Evolutionary conservation across 805 yeast genomes (phyloP), one percentile per base, ranked within the genome.

Genomic region (Candida namnaoensis): DNA sequence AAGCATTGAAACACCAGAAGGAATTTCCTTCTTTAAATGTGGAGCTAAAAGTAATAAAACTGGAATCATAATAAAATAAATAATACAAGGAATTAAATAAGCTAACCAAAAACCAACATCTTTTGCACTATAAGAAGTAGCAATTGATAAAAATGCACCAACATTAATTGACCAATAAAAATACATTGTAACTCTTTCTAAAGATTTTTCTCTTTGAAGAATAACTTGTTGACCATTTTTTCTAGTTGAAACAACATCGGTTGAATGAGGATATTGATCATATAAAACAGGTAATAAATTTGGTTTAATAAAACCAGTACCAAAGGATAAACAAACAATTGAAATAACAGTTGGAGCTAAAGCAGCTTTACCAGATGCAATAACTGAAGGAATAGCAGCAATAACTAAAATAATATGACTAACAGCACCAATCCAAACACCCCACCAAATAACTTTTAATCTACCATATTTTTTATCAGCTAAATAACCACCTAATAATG

Each of bases 221-320:
- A 82, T 76, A 32, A 83, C 90, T 38, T 71, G 69, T 54, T 78
- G 80, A 43, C 95, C 95, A 26, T 68, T 56, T 48, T 73, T 71
- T 43, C 72, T 64, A 4, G 72, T 74, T 57, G 69, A 72, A 42
- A 85, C 75, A 39, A 72, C 76, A 47, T 78, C 82, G 49, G 72
- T 69, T 43, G 74, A 66, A 56, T 77, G 74, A 37, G 81, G 79
- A 56, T 74, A 78, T 62, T 81, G 87, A 53, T 81, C 86, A 60
- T 88, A 90, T 57, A 85, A 78, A 57, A 85, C 68, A 5, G 88
- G 76, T 28, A 84, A 78, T 68, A 55, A 46, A 52, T 84, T 83
- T 35, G 88, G 71, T 59, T 85, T 85, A 57, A 85, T 85, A 51
- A 88, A 82, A 54, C 93, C 93, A 30, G 93, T 80, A 35, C 88